Conservation (phyloP, 441 rosid genomes). For the Populus hybrid region DNA sequence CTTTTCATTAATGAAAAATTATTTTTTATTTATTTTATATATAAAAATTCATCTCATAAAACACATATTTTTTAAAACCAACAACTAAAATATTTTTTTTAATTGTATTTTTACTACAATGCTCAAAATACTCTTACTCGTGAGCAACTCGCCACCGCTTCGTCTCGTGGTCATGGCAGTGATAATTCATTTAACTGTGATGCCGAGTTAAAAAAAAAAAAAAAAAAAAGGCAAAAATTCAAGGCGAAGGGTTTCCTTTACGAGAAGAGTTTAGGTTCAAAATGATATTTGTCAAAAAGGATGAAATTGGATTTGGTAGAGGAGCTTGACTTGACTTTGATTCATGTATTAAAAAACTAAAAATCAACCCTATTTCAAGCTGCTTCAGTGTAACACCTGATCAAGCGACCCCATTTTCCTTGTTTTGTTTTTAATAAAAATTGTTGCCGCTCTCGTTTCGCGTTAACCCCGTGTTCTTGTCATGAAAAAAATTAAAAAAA, state of each 20-base stretch:
- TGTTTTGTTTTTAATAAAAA: not conserved
- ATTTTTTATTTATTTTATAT: too few relatives aligned
- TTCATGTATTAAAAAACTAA: not conserved
- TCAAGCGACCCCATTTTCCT: not conserved
- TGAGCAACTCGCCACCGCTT: too few relatives aligned
- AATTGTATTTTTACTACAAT: too few relatives aligned
- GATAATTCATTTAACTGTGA: not conserved
- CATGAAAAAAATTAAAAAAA: not conserved
- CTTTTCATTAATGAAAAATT: too few relatives aligned
- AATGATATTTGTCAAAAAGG: not conserved
- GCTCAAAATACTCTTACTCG: too few relatives aligned
- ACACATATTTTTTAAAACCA: too few relatives aligned
- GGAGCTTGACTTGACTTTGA: not conserved
- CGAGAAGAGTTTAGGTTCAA: not conserved
- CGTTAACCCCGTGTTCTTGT: not conserved
- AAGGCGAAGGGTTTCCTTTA: not conserved
- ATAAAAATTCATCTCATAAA: too few relatives aligned
- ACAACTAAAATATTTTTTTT: too few relatives aligned
- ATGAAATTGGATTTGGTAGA: not conserved
- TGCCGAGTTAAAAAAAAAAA: not conserved
- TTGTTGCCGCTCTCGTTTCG: not conserved
- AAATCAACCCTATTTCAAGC: not conserved
- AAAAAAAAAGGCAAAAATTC: not conserved
- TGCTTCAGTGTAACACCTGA: not conserved
- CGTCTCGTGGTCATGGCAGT: too few relatives aligned